Percentiles rank a stretch among this genome's conserved stretches.
Conservation (phyloP, 768 basidiomycete genomes). For the Boletus barrowsii region DNA sequence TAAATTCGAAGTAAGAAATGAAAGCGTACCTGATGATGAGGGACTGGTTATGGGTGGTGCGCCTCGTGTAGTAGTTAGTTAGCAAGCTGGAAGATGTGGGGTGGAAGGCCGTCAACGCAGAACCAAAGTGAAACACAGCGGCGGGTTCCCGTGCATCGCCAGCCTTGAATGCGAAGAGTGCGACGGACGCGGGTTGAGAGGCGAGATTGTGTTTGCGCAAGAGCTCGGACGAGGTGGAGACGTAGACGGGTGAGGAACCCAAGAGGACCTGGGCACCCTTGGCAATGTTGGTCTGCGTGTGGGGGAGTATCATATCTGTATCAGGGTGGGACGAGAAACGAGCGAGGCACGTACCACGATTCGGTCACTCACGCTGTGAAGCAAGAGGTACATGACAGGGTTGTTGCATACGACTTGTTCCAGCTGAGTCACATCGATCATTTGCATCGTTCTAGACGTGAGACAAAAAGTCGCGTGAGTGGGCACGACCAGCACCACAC, state of each 20-base stretch:
- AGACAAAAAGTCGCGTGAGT: background rate
- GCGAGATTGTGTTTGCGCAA: conserved; percentile 28
- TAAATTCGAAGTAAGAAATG: too few relatives aligned
- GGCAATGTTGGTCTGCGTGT: conserved; percentile 48
- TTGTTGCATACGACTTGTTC: conserved; percentile 11
- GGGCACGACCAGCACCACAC: background rate
- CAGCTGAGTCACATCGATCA: conserved; percentile 8
- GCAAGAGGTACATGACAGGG: conserved; percentile 43
- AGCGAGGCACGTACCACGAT: conserved; percentile 30
- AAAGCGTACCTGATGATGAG: too few relatives aligned
- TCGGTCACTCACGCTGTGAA: conserved; percentile 38
- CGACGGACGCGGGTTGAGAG: conserved; percentile 48
- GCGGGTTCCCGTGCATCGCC: conserved; percentile 46
- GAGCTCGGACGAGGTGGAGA: conserved; percentile 34
- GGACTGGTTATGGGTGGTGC: too few relatives aligned
- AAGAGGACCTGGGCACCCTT: conserved; percentile 52
- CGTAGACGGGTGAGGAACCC: conserved; percentile 48
- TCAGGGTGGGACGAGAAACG: background rate
- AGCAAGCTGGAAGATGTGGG: too few relatives aligned
- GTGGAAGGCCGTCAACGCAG: background rate
- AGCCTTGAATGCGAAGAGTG: conserved; percentile 67
- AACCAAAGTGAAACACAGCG: conserved; percentile 34
- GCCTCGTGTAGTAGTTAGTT: too few relatives aligned
- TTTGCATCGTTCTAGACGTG: conserved; percentile 18
- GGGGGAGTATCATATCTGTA: background rate